phyloP scores from a whole-genome alignment of 2,329 filamentous ascomycete species.

The Sporothrix schenckii region DNA sequence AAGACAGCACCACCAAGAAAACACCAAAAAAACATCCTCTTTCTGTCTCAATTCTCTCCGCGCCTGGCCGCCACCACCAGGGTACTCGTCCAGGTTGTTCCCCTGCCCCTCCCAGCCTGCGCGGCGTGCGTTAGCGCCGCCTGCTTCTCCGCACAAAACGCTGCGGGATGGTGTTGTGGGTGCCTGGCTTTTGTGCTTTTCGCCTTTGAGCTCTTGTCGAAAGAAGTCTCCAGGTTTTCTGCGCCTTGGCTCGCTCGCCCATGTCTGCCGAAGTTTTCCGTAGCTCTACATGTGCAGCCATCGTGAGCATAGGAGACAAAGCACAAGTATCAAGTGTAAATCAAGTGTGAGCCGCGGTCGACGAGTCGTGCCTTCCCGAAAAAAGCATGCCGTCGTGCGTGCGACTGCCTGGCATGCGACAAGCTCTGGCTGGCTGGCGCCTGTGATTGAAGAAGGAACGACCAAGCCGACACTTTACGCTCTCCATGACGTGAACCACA shows the following conservation, averaged over 20 bases:
- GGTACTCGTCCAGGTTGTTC: not conserved
- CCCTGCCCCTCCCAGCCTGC: slow-evolving; percentile 17
- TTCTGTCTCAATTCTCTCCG: not conserved
- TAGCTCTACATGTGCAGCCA: too few species aligned
- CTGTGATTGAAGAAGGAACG: too few species aligned
- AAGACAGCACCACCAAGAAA: not conserved
- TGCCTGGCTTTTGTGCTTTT: slow-evolving; percentile 8
- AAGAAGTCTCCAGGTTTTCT: not conserved
- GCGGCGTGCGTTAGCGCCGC: slow-evolving; percentile 29
- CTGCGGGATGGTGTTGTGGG: slow-evolving; percentile 8
- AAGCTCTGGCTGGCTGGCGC: too few species aligned
- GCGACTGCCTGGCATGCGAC: too few species aligned
- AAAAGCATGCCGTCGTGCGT: too few species aligned
- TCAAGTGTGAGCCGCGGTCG: too few species aligned
- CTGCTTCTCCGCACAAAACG: slow-evolving; percentile 33
- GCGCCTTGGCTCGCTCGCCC: not conserved
- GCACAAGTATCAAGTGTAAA: too few species aligned
- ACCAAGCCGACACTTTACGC: too few species aligned
- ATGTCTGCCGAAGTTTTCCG: slow-evolving; percentile 3
- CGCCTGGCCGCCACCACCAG: not conserved
- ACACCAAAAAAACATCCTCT: not conserved
- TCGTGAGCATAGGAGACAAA: too few species aligned
- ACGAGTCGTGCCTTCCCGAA: too few species aligned
- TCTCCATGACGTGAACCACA: too few species aligned
- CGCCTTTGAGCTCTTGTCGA: not conserved